Evolutionary conservation across 371 early-diverging fungal genomes (phyloP).

Genomic region (Coemansia sp.): DNA sequence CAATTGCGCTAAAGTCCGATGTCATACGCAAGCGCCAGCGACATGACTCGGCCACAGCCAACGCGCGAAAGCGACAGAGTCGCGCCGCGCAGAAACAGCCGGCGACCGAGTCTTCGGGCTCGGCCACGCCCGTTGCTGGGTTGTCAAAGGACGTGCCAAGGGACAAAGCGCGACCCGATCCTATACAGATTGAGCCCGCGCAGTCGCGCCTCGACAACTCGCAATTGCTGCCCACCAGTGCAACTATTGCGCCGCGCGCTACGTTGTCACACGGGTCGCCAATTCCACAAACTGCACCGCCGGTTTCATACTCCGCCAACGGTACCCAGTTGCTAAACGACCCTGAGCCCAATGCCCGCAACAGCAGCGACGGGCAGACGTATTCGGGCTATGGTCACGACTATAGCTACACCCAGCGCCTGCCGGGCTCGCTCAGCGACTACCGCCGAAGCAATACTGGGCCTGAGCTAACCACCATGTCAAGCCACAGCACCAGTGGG

Average conservation of each 20-base stretch:
- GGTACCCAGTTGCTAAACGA: constrained; percentile 48
- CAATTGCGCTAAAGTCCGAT: constrained; percentile 75
- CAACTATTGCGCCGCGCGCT: neutral
- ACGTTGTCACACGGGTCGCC: neutral
- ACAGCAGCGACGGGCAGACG: constrained; percentile 9
- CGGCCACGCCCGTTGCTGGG: constrained; percentile 19
- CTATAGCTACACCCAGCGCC: constrained; percentile 8
- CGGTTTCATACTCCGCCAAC: constrained; percentile 45
- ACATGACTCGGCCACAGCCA: constrained; percentile 52
- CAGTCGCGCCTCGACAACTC: neutral
- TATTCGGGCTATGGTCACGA: neutral
- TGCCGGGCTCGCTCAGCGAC: constrained; percentile 8
- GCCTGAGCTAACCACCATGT: constrained; percentile 6
- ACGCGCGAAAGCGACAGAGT: constrained; percentile 30
- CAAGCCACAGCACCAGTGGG: constrained; percentile 8
- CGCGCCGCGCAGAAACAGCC: constrained; percentile 21
- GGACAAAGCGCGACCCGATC: constrained; percentile 1
- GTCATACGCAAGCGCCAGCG: constrained; percentile 81
- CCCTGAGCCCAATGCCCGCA: constrained; percentile 18
- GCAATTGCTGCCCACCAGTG: neutral
- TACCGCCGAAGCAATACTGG: constrained; percentile 9
- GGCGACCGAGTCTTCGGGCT: constrained; percentile 9
- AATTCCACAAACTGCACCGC: constrained; percentile 34
- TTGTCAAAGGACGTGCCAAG: neutral
- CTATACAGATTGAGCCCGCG: neutral